Conservation (phyloP, 192 early-diverging fungal species). For the Cetraspora pellucida region DNA sequence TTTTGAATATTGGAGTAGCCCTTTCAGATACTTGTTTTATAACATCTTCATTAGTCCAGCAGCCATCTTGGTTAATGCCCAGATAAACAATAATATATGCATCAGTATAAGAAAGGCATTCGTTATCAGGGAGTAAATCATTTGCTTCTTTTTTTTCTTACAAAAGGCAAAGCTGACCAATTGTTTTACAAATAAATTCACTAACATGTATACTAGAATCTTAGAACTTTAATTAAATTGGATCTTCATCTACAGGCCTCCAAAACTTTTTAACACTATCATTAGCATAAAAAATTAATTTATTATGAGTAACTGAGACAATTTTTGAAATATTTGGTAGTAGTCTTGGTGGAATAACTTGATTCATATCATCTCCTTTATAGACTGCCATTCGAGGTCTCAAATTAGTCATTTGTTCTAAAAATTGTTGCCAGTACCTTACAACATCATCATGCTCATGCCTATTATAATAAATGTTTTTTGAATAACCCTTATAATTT, state of each 20-base stretch:
- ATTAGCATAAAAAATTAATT: constrained; percentile 20
- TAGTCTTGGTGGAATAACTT: constrained; percentile 10
- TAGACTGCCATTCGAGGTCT: not conserved
- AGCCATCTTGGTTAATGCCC: constrained; percentile 5
- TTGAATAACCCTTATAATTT: constrained; percentile 3
- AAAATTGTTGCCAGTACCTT: constrained; percentile 6
- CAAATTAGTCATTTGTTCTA: constrained; percentile 13
- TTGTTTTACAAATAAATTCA: constrained; percentile 10
- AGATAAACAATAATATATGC: constrained; percentile 2
- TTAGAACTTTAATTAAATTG: not conserved
- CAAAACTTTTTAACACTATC: not conserved
- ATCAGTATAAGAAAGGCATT: not conserved
- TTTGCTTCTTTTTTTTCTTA: not conserved
- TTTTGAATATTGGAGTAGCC: constrained; percentile 27
- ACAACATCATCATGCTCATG: constrained; percentile 18
- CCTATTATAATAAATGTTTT: constrained; percentile 18
- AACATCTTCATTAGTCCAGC: constrained; percentile 24
- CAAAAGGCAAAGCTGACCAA: not conserved
- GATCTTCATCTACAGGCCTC: not conserved
- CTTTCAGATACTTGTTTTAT: constrained; percentile 22
- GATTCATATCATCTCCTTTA: not conserved
- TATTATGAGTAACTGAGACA: constrained; percentile 3
- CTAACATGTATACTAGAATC: not conserved
- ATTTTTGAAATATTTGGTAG: not conserved
- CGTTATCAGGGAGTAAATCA: not conserved